Percentiles rank a stretch among this genome's conserved stretches.
Conservation (phyloP, 805 yeast species). For the Candida caryicola region DNA sequence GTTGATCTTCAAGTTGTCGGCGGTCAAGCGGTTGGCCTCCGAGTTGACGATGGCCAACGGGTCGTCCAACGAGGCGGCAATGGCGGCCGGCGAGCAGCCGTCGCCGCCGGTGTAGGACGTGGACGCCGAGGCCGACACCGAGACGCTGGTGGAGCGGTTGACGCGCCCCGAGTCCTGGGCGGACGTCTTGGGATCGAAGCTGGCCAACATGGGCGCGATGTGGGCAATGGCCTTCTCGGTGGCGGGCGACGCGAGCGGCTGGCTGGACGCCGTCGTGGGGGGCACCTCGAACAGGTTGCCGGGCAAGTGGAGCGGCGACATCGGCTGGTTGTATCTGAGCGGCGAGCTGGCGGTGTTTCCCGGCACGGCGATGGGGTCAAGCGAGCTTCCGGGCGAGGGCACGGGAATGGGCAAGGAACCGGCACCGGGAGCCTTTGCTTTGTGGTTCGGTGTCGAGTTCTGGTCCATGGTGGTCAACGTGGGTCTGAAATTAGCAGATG, state of each 20-base stretch:
- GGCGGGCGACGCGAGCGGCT: slow-evolving; percentile 25
- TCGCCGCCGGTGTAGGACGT: slow-evolving; percentile 16
- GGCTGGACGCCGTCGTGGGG: neutral
- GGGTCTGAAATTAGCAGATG: no score
- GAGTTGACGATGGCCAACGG: neutral
- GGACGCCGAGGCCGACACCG: slow-evolving; percentile 5
- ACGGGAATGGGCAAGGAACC: neutral
- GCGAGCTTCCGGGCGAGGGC: neutral
- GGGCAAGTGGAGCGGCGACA: slow-evolving; percentile 33
- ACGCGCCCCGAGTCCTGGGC: slow-evolving; percentile 22
- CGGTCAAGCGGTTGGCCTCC: slow-evolving; percentile 12
- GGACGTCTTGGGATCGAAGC: slow-evolving; percentile 69
- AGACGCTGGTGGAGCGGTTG: neutral
- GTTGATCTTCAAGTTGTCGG: slow-evolving; percentile 12
- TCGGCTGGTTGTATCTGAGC: slow-evolving; percentile 25
- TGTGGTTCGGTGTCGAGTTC: no score
- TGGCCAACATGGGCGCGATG: slow-evolving; percentile 74
- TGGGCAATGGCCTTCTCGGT: slow-evolving; percentile 68
- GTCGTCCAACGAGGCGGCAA: neutral
- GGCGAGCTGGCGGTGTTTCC: neutral
- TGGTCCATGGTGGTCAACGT: no score
- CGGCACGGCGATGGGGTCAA: slow-evolving; percentile 1
- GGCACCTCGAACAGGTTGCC: slow-evolving; percentile 6
- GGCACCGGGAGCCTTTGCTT: no score
- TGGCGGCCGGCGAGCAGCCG: slow-evolving; percentile 8